Evolutionary conservation across 2,329 filamentous ascomycete species (phyloP).

Genomic region (Talaromyces sp.): DNA sequence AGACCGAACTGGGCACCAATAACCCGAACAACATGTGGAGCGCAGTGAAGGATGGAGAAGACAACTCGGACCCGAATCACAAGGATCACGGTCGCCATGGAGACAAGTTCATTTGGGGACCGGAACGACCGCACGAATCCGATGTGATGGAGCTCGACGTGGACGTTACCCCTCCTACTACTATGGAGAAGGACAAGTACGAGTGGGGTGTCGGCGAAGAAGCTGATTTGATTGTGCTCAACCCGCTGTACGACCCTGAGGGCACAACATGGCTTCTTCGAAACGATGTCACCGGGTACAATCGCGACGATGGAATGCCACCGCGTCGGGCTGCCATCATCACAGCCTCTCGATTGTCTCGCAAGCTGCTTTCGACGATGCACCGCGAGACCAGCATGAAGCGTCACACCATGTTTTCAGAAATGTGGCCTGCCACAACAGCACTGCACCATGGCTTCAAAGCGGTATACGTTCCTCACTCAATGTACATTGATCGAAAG

Average conservation of each 20-base stretch:
- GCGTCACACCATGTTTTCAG: slow-evolving; percentile 86
- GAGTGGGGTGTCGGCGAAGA: slow-evolving; percentile 85
- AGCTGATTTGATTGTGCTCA: slow-evolving; percentile 86
- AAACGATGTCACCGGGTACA: slow-evolving; percentile 81
- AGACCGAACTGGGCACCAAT: slow-evolving; percentile 65
- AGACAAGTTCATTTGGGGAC: slow-evolving; percentile 76
- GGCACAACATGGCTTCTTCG: slow-evolving; percentile 78
- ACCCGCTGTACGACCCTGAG: slow-evolving; percentile 85
- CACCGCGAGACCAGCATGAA: slow-evolving; percentile 80
- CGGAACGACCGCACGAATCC: slow-evolving; percentile 60
- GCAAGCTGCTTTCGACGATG: slow-evolving; percentile 76
- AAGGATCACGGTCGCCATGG: slow-evolving; percentile 30
- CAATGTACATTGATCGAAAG: slow-evolving; percentile 77
- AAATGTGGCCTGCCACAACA: slow-evolving; percentile 91
- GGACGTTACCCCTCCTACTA: slow-evolving; percentile 67
- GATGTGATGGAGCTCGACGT: slow-evolving; percentile 70
- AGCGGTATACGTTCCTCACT: slow-evolving; percentile 85
- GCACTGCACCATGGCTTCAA: slow-evolving; percentile 90
- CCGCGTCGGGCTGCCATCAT: slow-evolving; percentile 82
- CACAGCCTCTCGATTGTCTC: slow-evolving; percentile 77
- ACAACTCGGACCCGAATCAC: slow-evolving; percentile 18
- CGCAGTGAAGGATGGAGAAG: slow-evolving; percentile 29
- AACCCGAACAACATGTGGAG: slow-evolving; percentile 65
- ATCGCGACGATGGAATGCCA: slow-evolving; percentile 56
- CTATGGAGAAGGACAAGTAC: slow-evolving; percentile 74